phyloP scores from a whole-genome alignment of 2,329 filamentous ascomycete genomes.

The Pseudocercospora musae region DNA sequence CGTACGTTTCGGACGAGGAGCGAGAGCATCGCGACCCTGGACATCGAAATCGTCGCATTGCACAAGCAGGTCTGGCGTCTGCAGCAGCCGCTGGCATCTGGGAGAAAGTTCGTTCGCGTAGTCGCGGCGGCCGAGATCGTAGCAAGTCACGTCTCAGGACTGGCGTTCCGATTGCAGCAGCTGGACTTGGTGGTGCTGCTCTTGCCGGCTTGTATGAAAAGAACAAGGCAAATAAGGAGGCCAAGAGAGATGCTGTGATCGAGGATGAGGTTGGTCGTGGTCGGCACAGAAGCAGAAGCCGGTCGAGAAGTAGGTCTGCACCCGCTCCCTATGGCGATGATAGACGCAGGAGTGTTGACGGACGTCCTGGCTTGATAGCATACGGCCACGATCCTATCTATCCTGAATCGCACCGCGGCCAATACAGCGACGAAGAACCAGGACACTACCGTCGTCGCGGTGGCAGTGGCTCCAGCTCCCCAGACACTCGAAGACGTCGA shows the following conservation, averaged over 20 bases:
- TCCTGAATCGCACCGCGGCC: conserved; percentile 47
- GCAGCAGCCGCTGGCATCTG: conserved; percentile 62
- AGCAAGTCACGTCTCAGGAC: conserved; percentile 55
- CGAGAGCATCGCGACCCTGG: conserved; percentile 38
- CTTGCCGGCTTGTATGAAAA: conserved; percentile 62
- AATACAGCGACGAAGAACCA: conserved; percentile 41
- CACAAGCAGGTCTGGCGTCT: conserved; percentile 60
- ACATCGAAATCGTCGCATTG: conserved; percentile 58
- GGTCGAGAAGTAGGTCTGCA: conserved; percentile 45
- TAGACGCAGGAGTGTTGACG: conserved; percentile 38
- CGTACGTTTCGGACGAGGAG: conserved; percentile 22
- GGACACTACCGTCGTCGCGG: conserved; percentile 42
- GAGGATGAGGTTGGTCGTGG: conserved; percentile 35
- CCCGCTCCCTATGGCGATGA: conserved; percentile 42
- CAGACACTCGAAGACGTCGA: conserved; percentile 36
- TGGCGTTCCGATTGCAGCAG: conserved; percentile 59
- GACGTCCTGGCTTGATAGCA: conserved; percentile 57
- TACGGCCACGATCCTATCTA: conserved; percentile 63
- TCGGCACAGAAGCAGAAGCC: conserved; percentile 22
- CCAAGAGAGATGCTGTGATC: conserved; percentile 44
- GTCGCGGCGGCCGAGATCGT: conserved; percentile 50
- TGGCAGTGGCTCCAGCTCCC: conserved; percentile 42
- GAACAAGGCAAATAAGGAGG: conserved; percentile 58
- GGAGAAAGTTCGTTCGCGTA: conserved; percentile 56
- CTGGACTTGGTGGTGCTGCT: conserved; percentile 59